These are phyloP conservation scores for Conidiobolus incongruus DNA, from an alignment of 371 early-diverging fungal species.

Conservation along the genomic window DNA sequence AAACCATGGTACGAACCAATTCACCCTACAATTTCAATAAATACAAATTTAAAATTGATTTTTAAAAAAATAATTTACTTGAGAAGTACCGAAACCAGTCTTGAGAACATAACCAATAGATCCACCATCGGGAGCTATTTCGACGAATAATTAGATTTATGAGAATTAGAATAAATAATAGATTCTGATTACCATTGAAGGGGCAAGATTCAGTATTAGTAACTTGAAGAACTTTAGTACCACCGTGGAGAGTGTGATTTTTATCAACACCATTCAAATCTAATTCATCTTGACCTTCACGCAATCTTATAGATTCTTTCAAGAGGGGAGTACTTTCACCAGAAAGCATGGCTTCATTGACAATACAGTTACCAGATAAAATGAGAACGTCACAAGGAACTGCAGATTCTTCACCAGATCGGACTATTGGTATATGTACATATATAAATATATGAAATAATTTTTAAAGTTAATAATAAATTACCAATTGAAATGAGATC, in stretches of 20 bases:
- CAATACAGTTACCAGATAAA: conserved; percentile 88
- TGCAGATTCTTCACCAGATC: conserved; percentile 65
- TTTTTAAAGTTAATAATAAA: background rate
- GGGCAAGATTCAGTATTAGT: conserved; percentile 30
- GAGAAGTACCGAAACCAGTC: conserved; percentile 95
- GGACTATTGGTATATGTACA: conserved; percentile 15
- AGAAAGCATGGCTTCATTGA: conserved; percentile 99
- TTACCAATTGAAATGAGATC: conserved; percentile 75
- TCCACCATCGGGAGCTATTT: conserved; percentile 67
- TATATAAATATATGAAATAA: no score
- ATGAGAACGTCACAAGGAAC: conserved; percentile 96
- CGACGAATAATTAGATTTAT: background rate
- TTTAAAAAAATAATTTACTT: conserved; percentile 78
- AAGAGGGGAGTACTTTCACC: conserved; percentile 98
- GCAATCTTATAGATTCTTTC: conserved; percentile 61
- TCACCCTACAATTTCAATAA: conserved; percentile 37
- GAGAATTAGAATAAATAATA: no score
- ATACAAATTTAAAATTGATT: background rate
- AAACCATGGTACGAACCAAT: conserved; percentile 97
- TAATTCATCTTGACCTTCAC: conserved; percentile 50
- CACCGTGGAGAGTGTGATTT: conserved; percentile 76
- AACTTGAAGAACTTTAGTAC: conserved; percentile 93
- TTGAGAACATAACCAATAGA: conserved; percentile 77
- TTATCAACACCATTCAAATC: conserved; percentile 62
- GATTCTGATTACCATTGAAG: conserved; percentile 9